Conservation (phyloP, 257 asterid species). For the Nyctanthes arbortristis region DNA sequence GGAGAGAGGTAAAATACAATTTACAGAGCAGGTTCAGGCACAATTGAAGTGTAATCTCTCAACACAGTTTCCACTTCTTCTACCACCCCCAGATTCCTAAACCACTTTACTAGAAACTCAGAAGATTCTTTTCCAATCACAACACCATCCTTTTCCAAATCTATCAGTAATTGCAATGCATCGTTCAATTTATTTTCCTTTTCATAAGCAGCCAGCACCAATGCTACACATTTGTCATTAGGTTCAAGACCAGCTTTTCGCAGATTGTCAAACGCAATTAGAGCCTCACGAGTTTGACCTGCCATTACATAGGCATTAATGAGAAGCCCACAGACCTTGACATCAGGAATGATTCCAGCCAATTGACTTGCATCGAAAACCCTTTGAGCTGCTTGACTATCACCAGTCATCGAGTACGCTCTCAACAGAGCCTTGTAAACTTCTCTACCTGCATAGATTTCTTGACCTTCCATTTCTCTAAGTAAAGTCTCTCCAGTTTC, state of each 20-base stretch:
- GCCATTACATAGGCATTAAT: constrained; percentile 71
- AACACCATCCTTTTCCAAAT: constrained; percentile 55
- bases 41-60: constrained; percentile 46
- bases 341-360: constrained; percentile 76
- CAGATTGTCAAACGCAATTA: constrained; percentile 68
- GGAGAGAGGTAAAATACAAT: neutral
- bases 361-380: constrained; percentile 71
- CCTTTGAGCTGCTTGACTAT: constrained; percentile 73
- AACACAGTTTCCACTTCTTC: constrained; percentile 73
- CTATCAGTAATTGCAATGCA: constrained; percentile 61
- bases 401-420: constrained; percentile 78
- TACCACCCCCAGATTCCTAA: constrained; percentile 64
- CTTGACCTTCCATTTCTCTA: constrained; percentile 69
- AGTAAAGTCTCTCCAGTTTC: constrained; percentile 54
- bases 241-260: constrained; percentile 60
- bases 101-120: constrained; percentile 63
- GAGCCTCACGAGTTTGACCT: constrained; percentile 63
- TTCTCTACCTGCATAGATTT: constrained; percentile 72
- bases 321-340: constrained; percentile 71
- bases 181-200: constrained; percentile 62
- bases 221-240: constrained; percentile 75
- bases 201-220: constrained; percentile 60
- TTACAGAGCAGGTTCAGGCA: constrained; percentile 22
- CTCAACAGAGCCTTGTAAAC: constrained; percentile 85
- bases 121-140: constrained; percentile 70